These are phyloP conservation scores for Penicillium desertorum DNA, from an alignment of 495 filamentous ascomycete genomes.

Conservation along the genomic window DNA sequence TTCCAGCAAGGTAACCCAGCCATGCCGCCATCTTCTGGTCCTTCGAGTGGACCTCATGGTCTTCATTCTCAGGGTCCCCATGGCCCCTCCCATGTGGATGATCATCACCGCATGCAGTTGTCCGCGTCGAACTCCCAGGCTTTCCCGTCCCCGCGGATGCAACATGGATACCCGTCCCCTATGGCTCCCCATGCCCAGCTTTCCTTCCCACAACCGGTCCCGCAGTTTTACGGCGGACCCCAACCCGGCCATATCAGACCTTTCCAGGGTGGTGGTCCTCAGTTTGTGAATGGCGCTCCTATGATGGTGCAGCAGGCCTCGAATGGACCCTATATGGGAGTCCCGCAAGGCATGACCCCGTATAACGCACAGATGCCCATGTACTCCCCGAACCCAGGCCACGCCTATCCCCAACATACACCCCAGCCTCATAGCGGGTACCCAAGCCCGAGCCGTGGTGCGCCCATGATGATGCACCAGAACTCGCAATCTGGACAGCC, in stretches of 20 bases:
- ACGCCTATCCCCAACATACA: conserved; percentile 62
- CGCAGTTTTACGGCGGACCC: conserved; percentile 61
- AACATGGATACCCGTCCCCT: conserved; percentile 66
- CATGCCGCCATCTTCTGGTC: conserved; percentile 47
- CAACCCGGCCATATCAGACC: conserved; percentile 28
- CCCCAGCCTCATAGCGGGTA: conserved; percentile 73
- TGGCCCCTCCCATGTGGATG: conserved; percentile 63
- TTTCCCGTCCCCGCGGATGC: conserved; percentile 74
- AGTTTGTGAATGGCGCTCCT: conserved; percentile 68
- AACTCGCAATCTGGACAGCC: conserved; percentile 73
- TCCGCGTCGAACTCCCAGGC: conserved; percentile 76
- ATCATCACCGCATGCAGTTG: conserved; percentile 84
- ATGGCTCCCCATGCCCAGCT: conserved; percentile 69
- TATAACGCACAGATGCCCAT: conserved; percentile 70
- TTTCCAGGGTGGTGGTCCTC: conserved; percentile 59
- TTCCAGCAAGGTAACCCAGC: conserved; percentile 48
- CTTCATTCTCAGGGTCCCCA: conserved; percentile 66
- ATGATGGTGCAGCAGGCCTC: conserved; percentile 83
- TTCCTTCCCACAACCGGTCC: conserved; percentile 69
- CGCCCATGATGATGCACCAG: conserved; percentile 83
- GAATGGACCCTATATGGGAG: conserved; percentile 52
- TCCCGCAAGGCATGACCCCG: conserved; percentile 56
- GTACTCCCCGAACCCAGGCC: conserved; percentile 66
- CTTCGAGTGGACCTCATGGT: conserved; percentile 60
- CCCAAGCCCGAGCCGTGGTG: conserved; percentile 74